Evolutionary conservation across 352 stramenopile species (phyloP), one percentile per base, ranked within the genome.

Genomic region (Saprolegnia parasitica): DNA sequence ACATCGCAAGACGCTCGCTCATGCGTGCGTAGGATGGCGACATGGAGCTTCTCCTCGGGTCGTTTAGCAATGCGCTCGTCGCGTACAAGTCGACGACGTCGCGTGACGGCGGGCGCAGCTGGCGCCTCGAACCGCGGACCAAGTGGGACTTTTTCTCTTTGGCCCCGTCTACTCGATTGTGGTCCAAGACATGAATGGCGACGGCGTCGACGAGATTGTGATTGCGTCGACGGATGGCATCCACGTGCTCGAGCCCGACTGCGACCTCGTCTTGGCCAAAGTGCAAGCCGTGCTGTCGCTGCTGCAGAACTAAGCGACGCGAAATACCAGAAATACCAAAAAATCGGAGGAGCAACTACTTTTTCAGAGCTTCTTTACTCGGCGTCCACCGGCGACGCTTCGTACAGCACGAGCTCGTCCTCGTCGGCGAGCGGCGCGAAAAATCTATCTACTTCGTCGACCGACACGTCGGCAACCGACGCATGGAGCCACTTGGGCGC

Each of bases 401-500:
- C 18, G 40, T 90, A 91, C 74, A 93, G 65, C 65, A 93, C 84
- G 56, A 94, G 68, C 65, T 94, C 86, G 65, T 91, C 74, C 63
- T 92, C 86, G 54, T 89, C 76, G 24, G 80, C 74, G 58, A 94
- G 75, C 55, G 86, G 87, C 63, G 78, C 76, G 54, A 97, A 97
- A 66, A 91, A 95, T 54, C 54, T 72, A 58, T 91, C 73, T 37
- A 97, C 85, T n/a, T 90, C 76, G 29, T 89, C 80, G 1, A 71
- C 56, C 56, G 74, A 82, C 45, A 97, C 81, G 40, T 84, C 78
- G 21, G 77, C 74, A 18, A 93, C 65, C 26, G 84, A 77, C 23
- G 73, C 72, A 72, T 89, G 83, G 37, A 76, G 45, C 96, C 97
- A 99, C 73, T 91, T 94, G 11, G 97, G 96, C 56, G 86, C 81